phyloP scores from a whole-genome alignment of 164 flowering plant genomes.

The Chloranthus sessilifolius region DNA sequence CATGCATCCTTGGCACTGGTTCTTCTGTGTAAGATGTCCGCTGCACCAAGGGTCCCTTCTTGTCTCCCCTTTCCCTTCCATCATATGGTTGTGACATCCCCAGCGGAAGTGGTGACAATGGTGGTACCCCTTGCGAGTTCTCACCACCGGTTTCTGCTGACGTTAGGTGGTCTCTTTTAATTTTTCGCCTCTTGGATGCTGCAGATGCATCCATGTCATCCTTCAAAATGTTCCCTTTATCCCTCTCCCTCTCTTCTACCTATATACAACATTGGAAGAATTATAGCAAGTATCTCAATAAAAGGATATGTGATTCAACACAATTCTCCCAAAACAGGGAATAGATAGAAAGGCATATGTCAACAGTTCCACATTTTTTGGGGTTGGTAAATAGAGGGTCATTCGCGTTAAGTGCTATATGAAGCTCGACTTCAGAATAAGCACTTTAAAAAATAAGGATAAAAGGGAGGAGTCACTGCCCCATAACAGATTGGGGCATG shows the following conservation, averaged over 20 bases:
- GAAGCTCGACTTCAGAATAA: no score
- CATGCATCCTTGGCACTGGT: slow-evolving; percentile 54
- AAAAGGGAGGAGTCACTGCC: no score
- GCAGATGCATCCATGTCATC: slow-evolving; percentile 71
- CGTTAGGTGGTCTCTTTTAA: slow-evolving; percentile 72
- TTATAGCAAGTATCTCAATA: background rate
- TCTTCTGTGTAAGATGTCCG: slow-evolving; percentile 76
- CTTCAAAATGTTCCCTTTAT: slow-evolving; percentile 56
- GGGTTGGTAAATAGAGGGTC: no score
- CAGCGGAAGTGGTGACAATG: slow-evolving; percentile 43
- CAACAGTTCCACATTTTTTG: no score
- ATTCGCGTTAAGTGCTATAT: no score
- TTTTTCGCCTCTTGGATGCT: slow-evolving; percentile 81
- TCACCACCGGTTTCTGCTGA: slow-evolving; percentile 60
- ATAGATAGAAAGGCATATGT: no score
- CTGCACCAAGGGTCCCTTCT: slow-evolving; percentile 60
- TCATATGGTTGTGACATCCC: slow-evolving; percentile 66
- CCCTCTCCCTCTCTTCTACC: slow-evolving; percentile 81
- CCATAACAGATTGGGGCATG: no score
- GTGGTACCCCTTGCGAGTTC: slow-evolving; percentile 52
- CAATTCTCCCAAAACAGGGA: no score
- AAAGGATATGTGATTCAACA: no score
- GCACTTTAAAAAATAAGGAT: no score
- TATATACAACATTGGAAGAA: slow-evolving; percentile 18
- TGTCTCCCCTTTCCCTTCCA: slow-evolving; percentile 76